These are phyloP conservation scores for Boletus pseudo-olivaceus DNA, from an alignment of 768 basidiomycete genomes.

Conservation along the genomic window DNA sequence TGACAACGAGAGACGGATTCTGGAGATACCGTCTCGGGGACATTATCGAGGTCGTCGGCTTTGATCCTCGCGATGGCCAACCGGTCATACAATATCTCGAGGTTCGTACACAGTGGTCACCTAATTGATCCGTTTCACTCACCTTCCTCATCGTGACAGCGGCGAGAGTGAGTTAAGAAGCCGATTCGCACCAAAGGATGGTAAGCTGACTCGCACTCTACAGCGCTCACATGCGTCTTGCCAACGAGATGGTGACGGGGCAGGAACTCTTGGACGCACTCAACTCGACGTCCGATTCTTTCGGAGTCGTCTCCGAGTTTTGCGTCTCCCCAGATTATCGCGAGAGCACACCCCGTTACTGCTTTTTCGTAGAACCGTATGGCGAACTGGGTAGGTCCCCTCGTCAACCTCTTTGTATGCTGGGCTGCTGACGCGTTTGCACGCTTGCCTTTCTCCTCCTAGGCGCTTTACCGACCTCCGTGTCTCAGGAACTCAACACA, in stretches of 20 bases:
- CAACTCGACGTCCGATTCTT: slow-evolving; percentile 6
- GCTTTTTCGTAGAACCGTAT: slow-evolving; percentile 19
- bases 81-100: slow-evolving; percentile 22
- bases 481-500: slow-evolving; percentile 3
- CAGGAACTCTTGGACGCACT: slow-evolving; percentile 19
- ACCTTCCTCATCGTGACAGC: slow-evolving; percentile 2
- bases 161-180: slow-evolving; percentile 18
- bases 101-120: slow-evolving; percentile 5
- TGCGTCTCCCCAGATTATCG: slow-evolving; percentile 20
- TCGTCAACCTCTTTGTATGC: background rate
- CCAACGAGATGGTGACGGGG: slow-evolving; percentile 22
- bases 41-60: slow-evolving; percentile 19
- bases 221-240: slow-evolving; percentile 19
- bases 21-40: slow-evolving; percentile 24
- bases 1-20: slow-evolving; percentile 26
- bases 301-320: slow-evolving; percentile 22
- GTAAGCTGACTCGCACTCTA: background rate
- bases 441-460: background rate
- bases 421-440: background rate
- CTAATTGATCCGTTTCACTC: background rate
- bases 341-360: slow-evolving; percentile 13
- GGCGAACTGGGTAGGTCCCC: slow-evolving; percentile 7
- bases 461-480: slow-evolving; percentile 2
- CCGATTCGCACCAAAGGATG: background rate
- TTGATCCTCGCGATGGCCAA: slow-evolving; percentile 21